These are phyloP conservation scores for Xylaria sp. DNA, from an alignment of 2,329 filamentous ascomycete species.

Conservation along the genomic window DNA sequence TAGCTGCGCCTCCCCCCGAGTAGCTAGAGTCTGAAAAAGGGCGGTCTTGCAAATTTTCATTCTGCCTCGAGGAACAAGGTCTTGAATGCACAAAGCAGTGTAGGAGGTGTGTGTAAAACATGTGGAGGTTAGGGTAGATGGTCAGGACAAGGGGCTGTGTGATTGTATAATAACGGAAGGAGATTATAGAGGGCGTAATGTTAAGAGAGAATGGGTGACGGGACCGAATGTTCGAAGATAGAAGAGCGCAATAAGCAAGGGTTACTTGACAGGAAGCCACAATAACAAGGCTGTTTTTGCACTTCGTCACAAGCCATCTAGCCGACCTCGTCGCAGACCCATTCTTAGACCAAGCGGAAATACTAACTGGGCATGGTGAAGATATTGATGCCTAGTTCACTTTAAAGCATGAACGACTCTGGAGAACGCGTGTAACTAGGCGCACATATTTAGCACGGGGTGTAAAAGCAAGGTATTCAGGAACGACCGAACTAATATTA, in stretches of 20 bases:
- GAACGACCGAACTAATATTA: slow-evolving; percentile 23
- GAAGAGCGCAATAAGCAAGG: slow-evolving; percentile 17
- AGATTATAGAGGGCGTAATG: background rate
- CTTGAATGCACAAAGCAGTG: slow-evolving; percentile 22
- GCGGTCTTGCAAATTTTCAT: slow-evolving; percentile 3
- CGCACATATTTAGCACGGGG: background rate
- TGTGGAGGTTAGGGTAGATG: slow-evolving; percentile 12
- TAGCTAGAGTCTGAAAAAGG: background rate
- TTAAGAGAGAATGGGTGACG: background rate
- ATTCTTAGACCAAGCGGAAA: slow-evolving; percentile 5
- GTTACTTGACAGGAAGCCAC: slow-evolving; percentile 23
- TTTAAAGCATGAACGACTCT: background rate
- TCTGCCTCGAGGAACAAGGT: slow-evolving; percentile 23
- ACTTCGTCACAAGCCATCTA: slow-evolving; percentile 25
- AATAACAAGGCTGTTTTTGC: slow-evolving; percentile 33
- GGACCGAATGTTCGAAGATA: background rate
- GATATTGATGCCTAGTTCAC: background rate
- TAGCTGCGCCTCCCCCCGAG: slow-evolving; percentile 29
- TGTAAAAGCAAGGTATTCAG: background rate
- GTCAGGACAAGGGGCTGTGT: slow-evolving; percentile 22
- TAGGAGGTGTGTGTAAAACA: background rate
- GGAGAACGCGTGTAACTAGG: background rate
- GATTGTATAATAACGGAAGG: slow-evolving; percentile 11
- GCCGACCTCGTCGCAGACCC: slow-evolving; percentile 5
- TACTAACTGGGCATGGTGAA: background rate